Base-by-base conservation (phyloP, 148 eudicot genomes). In the Dysphania ambrosioides region DNA sequence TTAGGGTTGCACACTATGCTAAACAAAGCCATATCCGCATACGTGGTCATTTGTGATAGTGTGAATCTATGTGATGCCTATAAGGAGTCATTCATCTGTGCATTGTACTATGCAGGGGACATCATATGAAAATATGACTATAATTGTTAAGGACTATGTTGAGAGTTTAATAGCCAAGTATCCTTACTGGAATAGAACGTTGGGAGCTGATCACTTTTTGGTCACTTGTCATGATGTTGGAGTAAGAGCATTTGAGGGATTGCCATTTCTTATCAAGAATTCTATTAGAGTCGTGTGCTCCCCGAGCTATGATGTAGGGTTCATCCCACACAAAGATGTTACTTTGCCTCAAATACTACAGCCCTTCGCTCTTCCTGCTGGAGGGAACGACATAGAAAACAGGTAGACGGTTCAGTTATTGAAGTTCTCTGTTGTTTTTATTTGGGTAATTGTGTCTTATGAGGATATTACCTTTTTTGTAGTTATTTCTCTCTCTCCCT, bases 211-310 rank as follows among this genome's bases (percentile, higher is more conserved):
- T 86, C 98, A 95, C 73, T 95, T 95, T 76, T 92, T 95, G 38
- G 93, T 94, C 53, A 95, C 98, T 76, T 90, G 96, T 76, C 97
- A 90, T 80, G 98, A 95, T 84, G 98, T 92, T 71, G 98, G 97
- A 68, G 97, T 94, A 40, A 87, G 96, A 81, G 96, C 98, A 58
- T 92, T 97, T 34, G 97, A 94, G 80, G 97, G 97, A 35, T 76
- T 86, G 73, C 88, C 88, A 18, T 62, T 85, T 77, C 92, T 95
- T 30, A 84, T 95, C 35, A 95, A 95, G 86, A 92, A 95, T 84
- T 87, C 97, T 8, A 95, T 95, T 60, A 89, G 92, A 66, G 97
- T 85, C 5, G 97, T 95, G 58, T 95, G 98, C 81, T 92, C 96
- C 69, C 96, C 97, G 13, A 94, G 97, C 80, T 94, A 90, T 79